Percentiles rank a stretch among this genome's conserved stretches.
These are phyloP conservation scores for Fusarium sp. DNA, from an alignment of 2,329 filamentous ascomycete genomes.

Conservation along the genomic window DNA sequence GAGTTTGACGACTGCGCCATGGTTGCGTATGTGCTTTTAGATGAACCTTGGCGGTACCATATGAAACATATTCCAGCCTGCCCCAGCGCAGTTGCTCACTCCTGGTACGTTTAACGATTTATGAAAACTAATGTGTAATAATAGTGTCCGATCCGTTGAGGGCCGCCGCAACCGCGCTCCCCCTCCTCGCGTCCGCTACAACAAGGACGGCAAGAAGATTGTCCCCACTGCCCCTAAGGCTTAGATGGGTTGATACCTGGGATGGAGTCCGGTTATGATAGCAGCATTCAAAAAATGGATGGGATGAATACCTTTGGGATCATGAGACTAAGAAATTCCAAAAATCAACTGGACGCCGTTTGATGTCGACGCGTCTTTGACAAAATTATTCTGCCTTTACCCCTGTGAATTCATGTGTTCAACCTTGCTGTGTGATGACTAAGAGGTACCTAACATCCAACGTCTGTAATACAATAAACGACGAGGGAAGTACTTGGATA, in stretches of 20 bases:
- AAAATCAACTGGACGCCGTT: slow-evolving; percentile 47
- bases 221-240: slow-evolving; percentile 72
- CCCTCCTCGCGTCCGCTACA: slow-evolving; percentile 97
- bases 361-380: slow-evolving; percentile 38
- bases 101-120: slow-evolving; percentile 43
- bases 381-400: neutral
- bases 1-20: slow-evolving; percentile 69
- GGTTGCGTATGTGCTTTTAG: slow-evolving; percentile 62
- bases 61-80: slow-evolving; percentile 51
- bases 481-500: neutral
- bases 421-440: neutral
- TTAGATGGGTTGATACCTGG: slow-evolving; percentile 51
- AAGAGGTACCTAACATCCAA: neutral
- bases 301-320: slow-evolving; percentile 52
- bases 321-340: slow-evolving; percentile 48
- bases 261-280: slow-evolving; percentile 55
- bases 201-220: slow-evolving; percentile 99
- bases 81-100: slow-evolving; percentile 16
- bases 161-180: slow-evolving; percentile 99
- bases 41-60: slow-evolving; percentile 70
- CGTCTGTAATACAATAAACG: neutral
- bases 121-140: slow-evolving; percentile 56
- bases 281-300: slow-evolving; percentile 54
- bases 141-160: slow-evolving; percentile 94
- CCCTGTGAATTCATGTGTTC: neutral